These are phyloP conservation scores for Scutellaria barbata DNA, from an alignment of 257 asterid species.

Conservation along the genomic window DNA sequence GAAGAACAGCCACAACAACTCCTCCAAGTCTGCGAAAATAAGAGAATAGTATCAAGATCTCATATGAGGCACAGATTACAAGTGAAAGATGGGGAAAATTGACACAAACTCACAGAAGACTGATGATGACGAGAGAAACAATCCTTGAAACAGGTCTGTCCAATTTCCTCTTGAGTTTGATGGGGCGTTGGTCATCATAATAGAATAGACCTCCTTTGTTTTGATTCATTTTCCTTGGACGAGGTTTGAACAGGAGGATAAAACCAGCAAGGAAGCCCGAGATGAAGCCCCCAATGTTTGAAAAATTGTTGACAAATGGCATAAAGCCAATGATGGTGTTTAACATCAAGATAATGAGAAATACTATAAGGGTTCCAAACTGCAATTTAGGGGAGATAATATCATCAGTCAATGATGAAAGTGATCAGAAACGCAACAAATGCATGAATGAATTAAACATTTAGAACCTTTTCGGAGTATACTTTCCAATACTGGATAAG, in stretches of 20 bases:
- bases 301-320: conserved; percentile 79
- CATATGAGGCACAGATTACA: neutral
- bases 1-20: conserved; percentile 50
- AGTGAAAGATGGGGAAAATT: neutral
- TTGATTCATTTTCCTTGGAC: conserved; percentile 47
- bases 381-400: conserved; percentile 39
- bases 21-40: conserved; percentile 61
- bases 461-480: conserved; percentile 69
- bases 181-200: conserved; percentile 56
- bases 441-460: neutral
- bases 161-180: conserved; percentile 49
- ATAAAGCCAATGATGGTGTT: conserved; percentile 66
- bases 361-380: conserved; percentile 57
- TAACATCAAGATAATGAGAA: conserved; percentile 49
- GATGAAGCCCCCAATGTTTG: conserved; percentile 79
- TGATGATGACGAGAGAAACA: conserved; percentile 54
- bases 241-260: conserved; percentile 67
- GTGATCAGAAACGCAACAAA: conserved; percentile 15
- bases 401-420: conserved; percentile 23
- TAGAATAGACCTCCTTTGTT: conserved; percentile 69
- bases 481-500: conserved; percentile 70
- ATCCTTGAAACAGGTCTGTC: conserved; percentile 70
- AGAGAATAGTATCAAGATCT: conserved; percentile 10
- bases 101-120: conserved; percentile 63
- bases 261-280: conserved; percentile 79